phyloP scores from a whole-genome alignment of 108 stramenopile genomes.

The Cyclotella choctawhatcheeana region DNA sequence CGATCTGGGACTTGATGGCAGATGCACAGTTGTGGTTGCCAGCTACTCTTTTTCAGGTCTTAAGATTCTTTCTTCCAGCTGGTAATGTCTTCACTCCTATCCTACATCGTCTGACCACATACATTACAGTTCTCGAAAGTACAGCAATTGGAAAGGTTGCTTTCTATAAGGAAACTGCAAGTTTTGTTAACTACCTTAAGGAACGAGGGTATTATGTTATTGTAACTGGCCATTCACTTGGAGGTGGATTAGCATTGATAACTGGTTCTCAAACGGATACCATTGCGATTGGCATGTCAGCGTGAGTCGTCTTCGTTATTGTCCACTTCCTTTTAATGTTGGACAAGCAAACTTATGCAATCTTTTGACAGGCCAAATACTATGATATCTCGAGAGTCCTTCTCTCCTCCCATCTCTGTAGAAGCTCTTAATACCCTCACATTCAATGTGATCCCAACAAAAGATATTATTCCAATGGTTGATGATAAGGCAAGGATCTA shows the following conservation, averaged over 20 bases:
- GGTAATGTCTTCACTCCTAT: constrained; percentile 53
- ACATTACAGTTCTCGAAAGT: constrained; percentile 29
- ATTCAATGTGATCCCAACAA: constrained; percentile 51
- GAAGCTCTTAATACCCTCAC: constrained; percentile 40
- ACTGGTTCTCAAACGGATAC: constrained; percentile 47
- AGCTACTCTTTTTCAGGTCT: constrained; percentile 63
- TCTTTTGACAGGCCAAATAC: constrained; percentile 32
- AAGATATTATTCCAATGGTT: constrained; percentile 50
- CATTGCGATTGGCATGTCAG: constrained; percentile 44
- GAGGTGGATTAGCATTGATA: constrained; percentile 51
- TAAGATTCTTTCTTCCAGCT: constrained; percentile 65
- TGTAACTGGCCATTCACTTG: constrained; percentile 32
- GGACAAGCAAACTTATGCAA: not conserved
- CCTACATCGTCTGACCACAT: constrained; percentile 32
- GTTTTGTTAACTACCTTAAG: constrained; percentile 29
- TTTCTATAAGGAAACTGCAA: constrained; percentile 43
- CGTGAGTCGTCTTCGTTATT: constrained; percentile 1
- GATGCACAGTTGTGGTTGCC: constrained; percentile 80
- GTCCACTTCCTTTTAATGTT: not conserved
- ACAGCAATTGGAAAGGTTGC: constrained; percentile 35
- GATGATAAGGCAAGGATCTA: constrained; percentile 53
- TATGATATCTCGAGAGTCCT: constrained; percentile 50
- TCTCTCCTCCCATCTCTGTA: constrained; percentile 27
- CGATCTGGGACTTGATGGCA: constrained; percentile 63
- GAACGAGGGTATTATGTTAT: constrained; percentile 8